Conservation (phyloP, 2,329 filamentous ascomycete genomes). For the Nemania abortiva region DNA sequence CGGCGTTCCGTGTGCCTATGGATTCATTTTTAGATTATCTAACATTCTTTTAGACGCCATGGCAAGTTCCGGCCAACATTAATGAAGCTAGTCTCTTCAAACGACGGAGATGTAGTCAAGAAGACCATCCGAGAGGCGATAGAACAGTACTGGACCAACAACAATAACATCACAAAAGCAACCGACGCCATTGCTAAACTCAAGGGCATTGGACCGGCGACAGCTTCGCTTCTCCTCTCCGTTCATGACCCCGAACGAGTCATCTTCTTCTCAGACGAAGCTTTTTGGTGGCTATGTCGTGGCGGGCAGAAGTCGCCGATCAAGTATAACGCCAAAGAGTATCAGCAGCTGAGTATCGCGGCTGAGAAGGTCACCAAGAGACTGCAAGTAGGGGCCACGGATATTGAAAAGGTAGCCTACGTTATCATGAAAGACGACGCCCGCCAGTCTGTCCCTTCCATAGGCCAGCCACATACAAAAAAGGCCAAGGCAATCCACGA, state of each 20-base stretch:
- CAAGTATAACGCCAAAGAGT: slow-evolving; percentile 79
- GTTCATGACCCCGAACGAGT: slow-evolving; percentile 69
- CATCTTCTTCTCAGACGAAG: slow-evolving; percentile 85
- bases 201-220: slow-evolving; percentile 83
- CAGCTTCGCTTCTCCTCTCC: slow-evolving; percentile 78
- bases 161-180: slow-evolving; percentile 55
- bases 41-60: slow-evolving; percentile 60
- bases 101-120: slow-evolving; percentile 62
- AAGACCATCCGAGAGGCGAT: slow-evolving; percentile 66
- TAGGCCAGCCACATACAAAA: slow-evolving; percentile 12
- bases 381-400: slow-evolving; percentile 67
- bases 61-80: slow-evolving; percentile 72
- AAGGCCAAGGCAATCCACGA: slow-evolving; percentile 33
- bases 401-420: slow-evolving; percentile 78
- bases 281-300: slow-evolving; percentile 77
- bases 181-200: slow-evolving; percentile 69
- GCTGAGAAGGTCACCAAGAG: slow-evolving; percentile 60
- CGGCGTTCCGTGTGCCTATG: not conserved
- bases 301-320: slow-evolving; percentile 64
- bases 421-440: slow-evolving; percentile 67
- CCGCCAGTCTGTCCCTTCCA: slow-evolving; percentile 19
- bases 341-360: slow-evolving; percentile 64
- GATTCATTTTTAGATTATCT: slow-evolving; percentile 26
- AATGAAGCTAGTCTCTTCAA: slow-evolving; percentile 71
- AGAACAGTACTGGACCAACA: slow-evolving; percentile 56